Evolutionary conservation across 352 stramenopile genomes (phyloP).

Genomic region (Phytophthora foliorum): DNA sequence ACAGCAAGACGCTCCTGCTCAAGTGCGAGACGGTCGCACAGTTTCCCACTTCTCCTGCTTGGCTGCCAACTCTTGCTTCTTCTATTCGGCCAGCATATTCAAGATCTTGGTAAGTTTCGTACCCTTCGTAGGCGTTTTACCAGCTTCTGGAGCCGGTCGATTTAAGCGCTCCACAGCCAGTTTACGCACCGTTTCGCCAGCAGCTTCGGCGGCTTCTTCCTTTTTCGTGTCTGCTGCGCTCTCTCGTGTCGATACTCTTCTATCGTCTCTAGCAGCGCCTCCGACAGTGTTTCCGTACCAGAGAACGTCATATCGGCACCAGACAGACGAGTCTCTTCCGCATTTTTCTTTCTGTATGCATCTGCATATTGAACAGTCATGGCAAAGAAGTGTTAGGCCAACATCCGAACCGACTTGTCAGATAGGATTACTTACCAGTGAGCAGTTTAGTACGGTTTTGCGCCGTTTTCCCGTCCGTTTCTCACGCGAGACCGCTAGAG

Average conservation of each 20-base stretch:
- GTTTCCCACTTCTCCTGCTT: not conserved
- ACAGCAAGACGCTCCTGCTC: not conserved
- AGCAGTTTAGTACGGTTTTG: not conserved
- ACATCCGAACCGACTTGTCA: too few species aligned
- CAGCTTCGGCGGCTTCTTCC: not conserved
- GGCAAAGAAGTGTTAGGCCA: too few species aligned
- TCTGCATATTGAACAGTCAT: too few species aligned
- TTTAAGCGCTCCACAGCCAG: not conserved
- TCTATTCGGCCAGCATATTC: not conserved
- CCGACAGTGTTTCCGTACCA: too few species aligned
- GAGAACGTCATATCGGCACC: too few species aligned
- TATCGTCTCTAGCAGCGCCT: not conserved
- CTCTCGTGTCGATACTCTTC: not conserved
- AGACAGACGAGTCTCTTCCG: too few species aligned
- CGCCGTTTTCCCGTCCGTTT: not conserved
- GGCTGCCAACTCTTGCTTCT: not conserved
- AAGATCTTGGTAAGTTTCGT: not conserved
- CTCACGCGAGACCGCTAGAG: not conserved
- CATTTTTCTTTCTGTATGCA: too few species aligned
- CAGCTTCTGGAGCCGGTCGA: not conserved
- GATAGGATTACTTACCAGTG: not conserved
- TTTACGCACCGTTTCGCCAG: not conserved
- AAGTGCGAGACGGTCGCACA: not conserved
- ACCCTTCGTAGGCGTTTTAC: not conserved
- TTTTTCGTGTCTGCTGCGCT: not conserved